Evolutionary conservation across 2,329 filamentous ascomycete species (phyloP).

Genomic region (Fusarium algeriense): DNA sequence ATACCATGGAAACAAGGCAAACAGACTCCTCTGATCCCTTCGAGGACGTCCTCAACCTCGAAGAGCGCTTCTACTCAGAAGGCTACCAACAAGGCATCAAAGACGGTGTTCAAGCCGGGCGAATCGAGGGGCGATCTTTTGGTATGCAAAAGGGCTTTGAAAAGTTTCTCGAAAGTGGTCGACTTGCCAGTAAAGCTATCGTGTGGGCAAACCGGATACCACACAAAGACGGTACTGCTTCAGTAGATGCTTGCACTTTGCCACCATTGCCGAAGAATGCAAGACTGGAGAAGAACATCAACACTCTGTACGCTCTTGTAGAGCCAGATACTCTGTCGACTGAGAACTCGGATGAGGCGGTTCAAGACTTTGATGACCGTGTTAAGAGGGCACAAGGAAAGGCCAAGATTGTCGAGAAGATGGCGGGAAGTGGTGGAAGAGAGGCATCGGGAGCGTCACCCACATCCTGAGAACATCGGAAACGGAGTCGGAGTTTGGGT

Average conservation of each 20-base stretch:
- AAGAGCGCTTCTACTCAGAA: slow-evolving; percentile 81
- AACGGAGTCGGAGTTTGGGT: slow-evolving; percentile 9
- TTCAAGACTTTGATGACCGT: slow-evolving; percentile 91
- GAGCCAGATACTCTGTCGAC: slow-evolving; percentile 83
- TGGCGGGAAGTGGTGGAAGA: slow-evolving; percentile 56
- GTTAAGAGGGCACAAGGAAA: slow-evolving; percentile 87
- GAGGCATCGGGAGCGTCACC: slow-evolving; percentile 32
- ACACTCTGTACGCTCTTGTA: slow-evolving; percentile 79
- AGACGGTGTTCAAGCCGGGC: slow-evolving; percentile 83
- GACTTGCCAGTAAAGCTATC: slow-evolving; percentile 79
- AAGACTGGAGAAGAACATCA: slow-evolving; percentile 81
- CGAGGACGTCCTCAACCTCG: slow-evolving; percentile 69
- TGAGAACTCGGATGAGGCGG: slow-evolving; percentile 87
- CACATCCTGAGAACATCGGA: not conserved
- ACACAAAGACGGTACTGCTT: not conserved
- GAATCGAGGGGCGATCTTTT: slow-evolving; percentile 89
- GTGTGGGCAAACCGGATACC: slow-evolving; percentile 84
- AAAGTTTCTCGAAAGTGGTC: slow-evolving; percentile 86
- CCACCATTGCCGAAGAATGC: slow-evolving; percentile 67
- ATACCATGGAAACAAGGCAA: slow-evolving; percentile 26
- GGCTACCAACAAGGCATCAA: slow-evolving; percentile 80
- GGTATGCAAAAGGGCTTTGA: slow-evolving; percentile 94
- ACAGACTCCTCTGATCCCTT: slow-evolving; percentile 62
- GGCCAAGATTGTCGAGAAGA: slow-evolving; percentile 84
- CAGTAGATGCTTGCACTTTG: slow-evolving; percentile 43